These are phyloP conservation scores for Arabidopsis thaliana DNA, from an alignment of 345 rosid species.

Conservation along the genomic window TAIR10.1 NC_003074.8:8826501-8827000, in stretches of 20 bases:
- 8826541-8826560: slow-evolving; percentile 46
- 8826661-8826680: slow-evolving; percentile 81
- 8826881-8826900: slow-evolving; percentile 80
- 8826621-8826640: slow-evolving; percentile 63
- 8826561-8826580: slow-evolving; percentile 19
- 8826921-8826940: slow-evolving; percentile 97
- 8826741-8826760: slow-evolving; percentile 54
- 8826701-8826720: slow-evolving; percentile 70
- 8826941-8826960: slow-evolving; percentile 59
- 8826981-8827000: not conserved
- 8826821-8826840: slow-evolving; percentile 55
- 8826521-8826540: slow-evolving; percentile 94
- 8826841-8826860: slow-evolving; percentile 68
- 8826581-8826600: not conserved
- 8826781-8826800: slow-evolving; percentile 21
- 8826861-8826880: slow-evolving; percentile 93
- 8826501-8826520: slow-evolving; percentile 95
- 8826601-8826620: slow-evolving; percentile 14
- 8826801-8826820: slow-evolving; percentile 15
- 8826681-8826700: slow-evolving; percentile 75
- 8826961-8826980: slow-evolving; percentile 10
- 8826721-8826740: slow-evolving; percentile 94
- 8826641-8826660: slow-evolving; percentile 95
- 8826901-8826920: slow-evolving; percentile 95
- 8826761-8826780: not conserved